Conservation (phyloP, 805 yeast genomes). For the Sugiyamaella smithiae region DNA sequence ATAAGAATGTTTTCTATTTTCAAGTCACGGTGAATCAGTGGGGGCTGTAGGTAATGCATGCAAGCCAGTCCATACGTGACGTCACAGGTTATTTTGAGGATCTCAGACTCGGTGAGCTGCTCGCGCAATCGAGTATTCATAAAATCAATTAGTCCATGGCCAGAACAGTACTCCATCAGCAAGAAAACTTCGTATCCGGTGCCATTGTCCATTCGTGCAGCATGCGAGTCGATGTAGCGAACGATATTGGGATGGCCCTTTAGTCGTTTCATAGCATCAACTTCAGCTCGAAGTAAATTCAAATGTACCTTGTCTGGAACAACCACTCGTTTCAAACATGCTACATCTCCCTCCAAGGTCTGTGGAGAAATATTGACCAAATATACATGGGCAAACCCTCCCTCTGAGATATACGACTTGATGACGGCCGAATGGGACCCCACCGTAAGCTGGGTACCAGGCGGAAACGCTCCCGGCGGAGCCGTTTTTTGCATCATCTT, state of each 20-base stretch:
- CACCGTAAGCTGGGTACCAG: slow-evolving; percentile 77
- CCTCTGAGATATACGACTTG: slow-evolving; percentile 73
- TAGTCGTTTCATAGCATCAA: slow-evolving; percentile 92
- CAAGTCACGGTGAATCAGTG: slow-evolving; percentile 66
- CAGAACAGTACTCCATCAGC: slow-evolving; percentile 90
- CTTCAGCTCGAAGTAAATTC: slow-evolving; percentile 85
- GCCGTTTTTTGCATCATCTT: slow-evolving; percentile 26
- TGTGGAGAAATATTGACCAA: slow-evolving; percentile 67
- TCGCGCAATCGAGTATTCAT: slow-evolving; percentile 84
- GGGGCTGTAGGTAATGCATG: slow-evolving; percentile 71
- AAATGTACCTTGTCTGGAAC: slow-evolving; percentile 88
- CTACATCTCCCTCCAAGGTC: slow-evolving; percentile 51
- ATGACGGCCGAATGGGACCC: slow-evolving; percentile 77
- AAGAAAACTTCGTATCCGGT: slow-evolving; percentile 76
- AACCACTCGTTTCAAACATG: slow-evolving; percentile 90
- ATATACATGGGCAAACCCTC: slow-evolving; percentile 95
- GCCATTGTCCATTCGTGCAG: slow-evolving; percentile 57
- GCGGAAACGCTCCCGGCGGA: slow-evolving; percentile 62
- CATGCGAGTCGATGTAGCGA: slow-evolving; percentile 92
- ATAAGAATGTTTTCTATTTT: slow-evolving; percentile 54
- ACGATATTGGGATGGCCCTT: slow-evolving; percentile 79
- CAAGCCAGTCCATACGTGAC: slow-evolving; percentile 73
- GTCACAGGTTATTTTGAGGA: slow-evolving; percentile 79
- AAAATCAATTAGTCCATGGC: slow-evolving; percentile 75
- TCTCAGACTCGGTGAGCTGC: slow-evolving; percentile 72